Conservation (phyloP, 73 alveolate species). For the Symbiodinium pilosum region DNA sequence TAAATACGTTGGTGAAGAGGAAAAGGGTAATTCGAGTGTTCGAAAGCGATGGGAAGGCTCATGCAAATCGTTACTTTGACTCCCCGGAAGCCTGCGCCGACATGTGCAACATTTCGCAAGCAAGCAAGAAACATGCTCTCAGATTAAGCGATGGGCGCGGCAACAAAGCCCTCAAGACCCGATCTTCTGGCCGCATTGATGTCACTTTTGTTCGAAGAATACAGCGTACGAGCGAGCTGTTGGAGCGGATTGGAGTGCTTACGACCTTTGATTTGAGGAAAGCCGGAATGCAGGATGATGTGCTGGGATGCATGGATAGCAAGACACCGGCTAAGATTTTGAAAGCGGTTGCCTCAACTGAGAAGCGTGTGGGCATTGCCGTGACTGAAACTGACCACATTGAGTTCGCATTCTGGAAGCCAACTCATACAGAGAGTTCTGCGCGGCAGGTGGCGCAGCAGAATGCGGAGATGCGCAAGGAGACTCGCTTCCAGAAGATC, state of each 20-base stretch:
- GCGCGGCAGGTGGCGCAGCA: not conserved
- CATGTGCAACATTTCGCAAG: not conserved
- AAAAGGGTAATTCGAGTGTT: constrained; percentile 8
- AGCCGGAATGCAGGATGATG: constrained; percentile 30
- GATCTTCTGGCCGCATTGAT: constrained; percentile 19
- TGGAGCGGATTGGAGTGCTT: constrained; percentile 9
- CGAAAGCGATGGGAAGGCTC: constrained; percentile 76
- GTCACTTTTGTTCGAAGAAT: constrained; percentile 6
- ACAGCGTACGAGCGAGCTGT: not conserved
- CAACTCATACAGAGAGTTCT: not conserved
- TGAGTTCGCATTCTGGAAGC: constrained; percentile 39
- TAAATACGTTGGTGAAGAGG: constrained; percentile 18
- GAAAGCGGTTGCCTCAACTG: not conserved
- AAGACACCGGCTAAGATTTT: constrained; percentile 40
- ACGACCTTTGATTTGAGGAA: not conserved
- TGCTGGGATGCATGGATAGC: constrained; percentile 48
- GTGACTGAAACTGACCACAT: not conserved
- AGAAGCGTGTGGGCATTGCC: not conserved
- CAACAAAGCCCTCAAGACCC: not conserved
- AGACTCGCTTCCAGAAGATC: constrained; percentile 32
- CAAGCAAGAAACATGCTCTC: not conserved
- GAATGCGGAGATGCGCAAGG: not conserved
- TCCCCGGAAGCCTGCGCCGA: not conserved
- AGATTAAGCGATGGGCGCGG: not conserved
- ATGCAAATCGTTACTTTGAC: constrained; percentile 24